These are phyloP conservation scores for Chytriomyces hyalinus DNA, from an alignment of 192 early-diverging fungal species.

Conservation along the genomic window DNA sequence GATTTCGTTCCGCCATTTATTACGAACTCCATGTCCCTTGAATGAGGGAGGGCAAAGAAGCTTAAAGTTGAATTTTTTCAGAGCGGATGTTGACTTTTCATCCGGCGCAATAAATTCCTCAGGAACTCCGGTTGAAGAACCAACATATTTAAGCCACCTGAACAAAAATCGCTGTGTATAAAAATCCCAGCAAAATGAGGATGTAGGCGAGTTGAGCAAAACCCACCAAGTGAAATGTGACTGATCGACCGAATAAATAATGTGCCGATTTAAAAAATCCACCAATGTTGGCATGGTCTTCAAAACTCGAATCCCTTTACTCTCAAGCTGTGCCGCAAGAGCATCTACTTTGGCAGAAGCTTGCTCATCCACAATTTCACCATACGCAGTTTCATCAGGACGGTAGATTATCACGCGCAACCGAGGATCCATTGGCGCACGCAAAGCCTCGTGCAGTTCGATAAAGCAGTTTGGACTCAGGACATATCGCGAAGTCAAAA, in stretches of 20 bases:
- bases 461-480: conserved; percentile 11
- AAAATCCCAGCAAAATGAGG: background rate
- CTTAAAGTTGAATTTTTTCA: conserved; percentile 17
- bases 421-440: background rate
- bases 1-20: conserved; percentile 1
- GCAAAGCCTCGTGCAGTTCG: conserved; percentile 16
- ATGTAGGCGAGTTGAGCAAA: background rate
- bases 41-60: conserved; percentile 6
- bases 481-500: conserved; percentile 12
- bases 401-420: conserved; percentile 5
- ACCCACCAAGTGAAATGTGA: conserved; percentile 11
- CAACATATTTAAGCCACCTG: conserved; percentile 29
- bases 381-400: conserved; percentile 3
- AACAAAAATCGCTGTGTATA: background rate
- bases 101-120: conserved; percentile 1
- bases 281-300: background rate
- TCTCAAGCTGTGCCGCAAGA: conserved; percentile 1
- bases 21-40: background rate
- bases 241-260: conserved; percentile 19
- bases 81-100: background rate
- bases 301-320: conserved; percentile 9
- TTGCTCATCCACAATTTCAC: background rate
- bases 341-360: background rate
- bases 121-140: background rate
- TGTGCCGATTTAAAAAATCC: conserved; percentile 12